These are phyloP conservation scores for Smithsoniella earleae DNA, from an alignment of 163 green algal genomes.

Conservation along the genomic window DNA sequence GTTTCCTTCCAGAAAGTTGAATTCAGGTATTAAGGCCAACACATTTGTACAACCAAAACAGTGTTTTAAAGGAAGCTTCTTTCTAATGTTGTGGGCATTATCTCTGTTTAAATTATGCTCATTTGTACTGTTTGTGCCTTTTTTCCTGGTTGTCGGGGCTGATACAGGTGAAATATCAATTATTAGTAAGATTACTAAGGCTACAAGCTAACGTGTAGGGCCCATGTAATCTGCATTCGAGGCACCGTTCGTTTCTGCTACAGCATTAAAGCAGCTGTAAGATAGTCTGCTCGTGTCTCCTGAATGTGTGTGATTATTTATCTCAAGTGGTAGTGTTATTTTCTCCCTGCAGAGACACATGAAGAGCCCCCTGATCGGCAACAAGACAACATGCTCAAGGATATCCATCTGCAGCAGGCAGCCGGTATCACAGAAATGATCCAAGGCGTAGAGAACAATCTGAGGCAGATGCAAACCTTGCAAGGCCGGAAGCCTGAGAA, in stretches of 20 bases:
- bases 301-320: background rate
- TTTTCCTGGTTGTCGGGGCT: background rate
- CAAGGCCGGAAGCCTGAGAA: background rate
- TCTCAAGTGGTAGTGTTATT: background rate
- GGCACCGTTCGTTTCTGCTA: too few species aligned
- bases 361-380: conserved; percentile 10
- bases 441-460: conserved; percentile 9
- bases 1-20: too few species aligned
- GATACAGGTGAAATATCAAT: background rate
- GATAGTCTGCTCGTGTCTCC: background rate
- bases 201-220: too few species aligned
- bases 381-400: conserved; percentile 9
- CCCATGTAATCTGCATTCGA: too few species aligned
- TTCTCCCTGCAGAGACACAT: background rate
- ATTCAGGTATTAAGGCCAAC: too few species aligned
- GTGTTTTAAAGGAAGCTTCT: too few species aligned
- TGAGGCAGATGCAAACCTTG: conserved; percentile 18
- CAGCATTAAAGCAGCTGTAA: background rate
- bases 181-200: background rate
- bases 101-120: too few species aligned
- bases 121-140: too few species aligned
- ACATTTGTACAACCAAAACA: too few species aligned
- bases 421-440: conserved; percentile 30
- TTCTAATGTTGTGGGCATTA: too few species aligned
- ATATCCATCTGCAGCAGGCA: conserved; percentile 23